These are phyloP conservation scores for Moesziomyces sp. DNA, from an alignment of 1,284 basidiomycete genomes.

Conservation along the genomic window DNA sequence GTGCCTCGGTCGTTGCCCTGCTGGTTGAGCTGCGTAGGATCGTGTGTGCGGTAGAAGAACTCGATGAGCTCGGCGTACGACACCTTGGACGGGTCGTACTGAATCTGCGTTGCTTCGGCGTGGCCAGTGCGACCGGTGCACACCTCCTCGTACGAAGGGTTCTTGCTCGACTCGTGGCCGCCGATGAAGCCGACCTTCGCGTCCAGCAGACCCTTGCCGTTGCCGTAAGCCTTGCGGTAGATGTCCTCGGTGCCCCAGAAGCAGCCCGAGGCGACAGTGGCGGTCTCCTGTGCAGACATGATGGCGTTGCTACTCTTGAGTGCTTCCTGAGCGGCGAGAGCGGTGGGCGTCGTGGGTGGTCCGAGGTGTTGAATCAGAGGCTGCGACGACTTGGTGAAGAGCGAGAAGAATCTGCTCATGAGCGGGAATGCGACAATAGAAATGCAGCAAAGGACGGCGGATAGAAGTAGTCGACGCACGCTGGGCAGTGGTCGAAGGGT, in stretches of 20 bases:
- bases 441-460: slow-evolving; percentile 12
- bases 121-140: slow-evolving; percentile 80
- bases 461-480: slow-evolving; percentile 25
- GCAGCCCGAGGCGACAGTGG: slow-evolving; percentile 61
- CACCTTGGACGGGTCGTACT: slow-evolving; percentile 82
- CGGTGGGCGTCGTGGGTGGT: slow-evolving; percentile 46
- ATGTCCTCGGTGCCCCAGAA: slow-evolving; percentile 67
- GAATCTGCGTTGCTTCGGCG: slow-evolving; percentile 87
- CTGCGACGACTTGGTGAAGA: slow-evolving; percentile 45
- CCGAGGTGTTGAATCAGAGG: slow-evolving; percentile 49
- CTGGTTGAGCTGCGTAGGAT: slow-evolving; percentile 77
- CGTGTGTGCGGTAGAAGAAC: slow-evolving; percentile 78
- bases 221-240: slow-evolving; percentile 60
- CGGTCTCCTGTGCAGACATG: slow-evolving; percentile 45
- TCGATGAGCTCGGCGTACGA: slow-evolving; percentile 83
- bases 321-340: slow-evolving; percentile 46
- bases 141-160: slow-evolving; percentile 77
- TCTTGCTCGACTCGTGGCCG: slow-evolving; percentile 57
- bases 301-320: slow-evolving; percentile 13
- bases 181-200: slow-evolving; percentile 64
- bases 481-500: slow-evolving; percentile 12
- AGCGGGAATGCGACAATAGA: slow-evolving; percentile 24
- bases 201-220: slow-evolving; percentile 63
- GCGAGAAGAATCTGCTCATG: slow-evolving; percentile 55
- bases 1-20: slow-evolving; percentile 68